These are phyloP conservation scores for Echites panduratus DNA, from an alignment of 257 asterid species.

Conservation along the genomic window DNA sequence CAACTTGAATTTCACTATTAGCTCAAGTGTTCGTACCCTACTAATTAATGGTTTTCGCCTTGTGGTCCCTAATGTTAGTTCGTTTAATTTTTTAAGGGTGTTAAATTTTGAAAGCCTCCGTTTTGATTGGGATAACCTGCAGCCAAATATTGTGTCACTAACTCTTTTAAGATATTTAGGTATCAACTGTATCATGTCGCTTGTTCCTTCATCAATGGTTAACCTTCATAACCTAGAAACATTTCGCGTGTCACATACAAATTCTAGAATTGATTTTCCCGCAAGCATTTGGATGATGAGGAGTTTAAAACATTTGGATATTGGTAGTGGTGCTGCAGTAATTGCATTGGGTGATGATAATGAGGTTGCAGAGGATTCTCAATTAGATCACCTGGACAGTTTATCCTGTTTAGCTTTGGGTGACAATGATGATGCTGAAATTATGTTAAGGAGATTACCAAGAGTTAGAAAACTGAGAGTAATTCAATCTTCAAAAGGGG, in stretches of 20 bases:
- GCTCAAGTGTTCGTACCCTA: background rate
- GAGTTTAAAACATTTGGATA: constrained; percentile 1
- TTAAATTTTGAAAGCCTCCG: background rate
- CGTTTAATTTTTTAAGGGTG: background rate
- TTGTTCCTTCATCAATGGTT: background rate
- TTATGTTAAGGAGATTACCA: background rate
- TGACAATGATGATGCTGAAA: background rate
- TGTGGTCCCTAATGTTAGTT: too few relatives aligned
- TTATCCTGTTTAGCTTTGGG: background rate
- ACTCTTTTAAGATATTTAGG: background rate
- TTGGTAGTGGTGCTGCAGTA: background rate
- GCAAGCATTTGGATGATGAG: background rate
- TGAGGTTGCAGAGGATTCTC: background rate
- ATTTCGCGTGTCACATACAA: background rate
- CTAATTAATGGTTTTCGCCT: background rate
- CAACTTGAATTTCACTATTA: background rate
- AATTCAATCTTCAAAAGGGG: background rate
- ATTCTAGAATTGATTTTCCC: background rate
- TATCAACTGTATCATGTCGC: background rate
- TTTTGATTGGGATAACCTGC: background rate
- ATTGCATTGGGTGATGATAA: background rate
- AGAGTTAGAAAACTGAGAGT: background rate
- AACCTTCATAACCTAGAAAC: constrained; percentile 5
- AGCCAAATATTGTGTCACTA: background rate
- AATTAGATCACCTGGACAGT: background rate